Evolutionary conservation across 768 basidiomycete species (phyloP).

Genomic region (Leccinum disarticulatum): DNA sequence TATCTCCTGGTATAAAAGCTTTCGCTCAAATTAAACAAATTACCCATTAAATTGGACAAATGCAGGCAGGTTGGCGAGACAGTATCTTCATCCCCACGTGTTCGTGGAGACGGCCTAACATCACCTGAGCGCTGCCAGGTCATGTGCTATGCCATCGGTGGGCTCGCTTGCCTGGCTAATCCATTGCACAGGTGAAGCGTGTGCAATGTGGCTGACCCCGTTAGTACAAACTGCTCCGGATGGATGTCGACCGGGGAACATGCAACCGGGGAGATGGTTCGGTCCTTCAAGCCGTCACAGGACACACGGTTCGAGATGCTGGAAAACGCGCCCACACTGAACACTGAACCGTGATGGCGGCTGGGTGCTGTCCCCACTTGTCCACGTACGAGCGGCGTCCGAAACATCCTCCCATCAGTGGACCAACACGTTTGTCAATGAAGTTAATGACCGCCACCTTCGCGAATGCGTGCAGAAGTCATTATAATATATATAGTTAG

Average conservation of each 20-base stretch:
- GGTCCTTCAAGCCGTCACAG: slow-evolving; percentile 4
- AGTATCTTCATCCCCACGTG: neutral
- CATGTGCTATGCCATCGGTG: slow-evolving; percentile 2
- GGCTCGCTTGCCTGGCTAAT: slow-evolving; percentile 2
- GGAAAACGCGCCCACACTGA: slow-evolving; percentile 2
- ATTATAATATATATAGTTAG: neutral
- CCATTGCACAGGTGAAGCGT: neutral
- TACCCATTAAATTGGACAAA: neutral
- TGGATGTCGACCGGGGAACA: neutral
- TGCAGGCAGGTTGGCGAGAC: neutral
- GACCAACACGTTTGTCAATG: neutral
- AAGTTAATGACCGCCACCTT: slow-evolving; percentile 16
- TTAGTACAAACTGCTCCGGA: neutral
- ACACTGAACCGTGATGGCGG: neutral
- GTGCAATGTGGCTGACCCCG: neutral
- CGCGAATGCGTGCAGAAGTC: slow-evolving; percentile 6
- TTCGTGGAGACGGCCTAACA: neutral
- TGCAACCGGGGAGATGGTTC: neutral
- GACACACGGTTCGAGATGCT: slow-evolving; percentile 5
- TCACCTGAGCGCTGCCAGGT: neutral
- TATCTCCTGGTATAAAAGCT: neutral
- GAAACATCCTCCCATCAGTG: slow-evolving; percentile 1
- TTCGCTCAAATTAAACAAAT: neutral
- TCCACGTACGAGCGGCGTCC: neutral
- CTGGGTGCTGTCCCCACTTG: neutral